Conservation (phyloP, 768 basidiomycete genomes). For the Omphalotus guepiniiformis region DNA sequence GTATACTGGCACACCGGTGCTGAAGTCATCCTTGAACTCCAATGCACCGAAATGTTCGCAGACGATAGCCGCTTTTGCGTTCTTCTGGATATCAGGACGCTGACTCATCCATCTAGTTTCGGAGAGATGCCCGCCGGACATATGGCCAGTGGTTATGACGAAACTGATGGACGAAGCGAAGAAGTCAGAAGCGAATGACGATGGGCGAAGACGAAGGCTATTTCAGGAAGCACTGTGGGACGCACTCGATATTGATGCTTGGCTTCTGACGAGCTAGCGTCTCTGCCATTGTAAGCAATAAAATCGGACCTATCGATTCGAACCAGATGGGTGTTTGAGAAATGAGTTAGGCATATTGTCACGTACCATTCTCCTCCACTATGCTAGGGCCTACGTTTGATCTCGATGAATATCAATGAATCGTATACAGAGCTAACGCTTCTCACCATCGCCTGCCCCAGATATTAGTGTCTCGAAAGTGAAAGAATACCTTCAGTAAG, state of each 20-base stretch:
- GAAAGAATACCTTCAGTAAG: not conserved
- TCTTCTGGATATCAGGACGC: slow-evolving; percentile 17
- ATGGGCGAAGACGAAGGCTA: not conserved
- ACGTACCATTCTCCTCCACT: slow-evolving; percentile 25
- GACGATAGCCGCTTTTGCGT: slow-evolving; percentile 24
- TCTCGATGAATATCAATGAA: no score
- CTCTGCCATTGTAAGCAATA: slow-evolving; percentile 25
- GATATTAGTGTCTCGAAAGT: no score
- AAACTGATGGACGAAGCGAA: slow-evolving; percentile 13
- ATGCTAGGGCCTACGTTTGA: slow-evolving; percentile 26
- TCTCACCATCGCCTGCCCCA: no score
- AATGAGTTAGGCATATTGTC: no score
- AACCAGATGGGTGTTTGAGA: no score
- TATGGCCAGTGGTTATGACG: no score
- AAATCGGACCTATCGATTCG: slow-evolving; percentile 20
- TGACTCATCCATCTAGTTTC: slow-evolving; percentile 24
- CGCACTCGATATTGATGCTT: no score
- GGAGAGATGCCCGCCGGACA: slow-evolving; percentile 23
- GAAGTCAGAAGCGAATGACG: not conserved
- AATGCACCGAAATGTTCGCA: slow-evolving; percentile 27
- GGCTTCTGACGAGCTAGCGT: slow-evolving; percentile 22
- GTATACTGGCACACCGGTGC: slow-evolving; percentile 12
- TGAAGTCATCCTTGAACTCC: slow-evolving; percentile 24
- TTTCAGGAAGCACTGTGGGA: slow-evolving; percentile 23
- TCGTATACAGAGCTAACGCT: no score